Conservation (phyloP, 2,329 filamentous ascomycete species). For the Uncinocarpus reesii region DNA sequence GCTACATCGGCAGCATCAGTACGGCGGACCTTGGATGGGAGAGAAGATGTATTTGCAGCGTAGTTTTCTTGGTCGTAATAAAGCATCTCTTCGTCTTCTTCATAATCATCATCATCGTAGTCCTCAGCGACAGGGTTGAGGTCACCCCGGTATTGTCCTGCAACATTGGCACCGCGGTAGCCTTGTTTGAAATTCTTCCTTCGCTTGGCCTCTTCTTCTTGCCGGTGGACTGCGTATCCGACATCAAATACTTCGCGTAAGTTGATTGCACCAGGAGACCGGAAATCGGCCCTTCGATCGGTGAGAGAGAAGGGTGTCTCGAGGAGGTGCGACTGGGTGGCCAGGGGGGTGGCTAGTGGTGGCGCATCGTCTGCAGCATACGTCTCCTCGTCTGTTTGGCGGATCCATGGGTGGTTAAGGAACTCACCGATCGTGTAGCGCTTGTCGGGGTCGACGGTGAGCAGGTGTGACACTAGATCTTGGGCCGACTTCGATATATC, state of each 20-base stretch:
- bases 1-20: slow-evolving; percentile 49
- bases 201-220: slow-evolving; percentile 91
- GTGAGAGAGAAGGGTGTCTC: slow-evolving; percentile 42
- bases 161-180: slow-evolving; percentile 42
- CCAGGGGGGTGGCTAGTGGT: slow-evolving; percentile 57
- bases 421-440: slow-evolving; percentile 90
- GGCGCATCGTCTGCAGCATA: slow-evolving; percentile 58
- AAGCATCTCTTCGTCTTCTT: slow-evolving; percentile 46
- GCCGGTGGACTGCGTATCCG: slow-evolving; percentile 90
- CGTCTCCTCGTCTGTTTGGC: slow-evolving; percentile 57
- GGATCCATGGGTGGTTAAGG: slow-evolving; percentile 88
- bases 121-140: slow-evolving; percentile 57
- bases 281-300: slow-evolving; percentile 76
- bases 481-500: slow-evolving; percentile 93
- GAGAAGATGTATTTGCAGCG: slow-evolving; percentile 39
- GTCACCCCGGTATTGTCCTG: slow-evolving; percentile 50
- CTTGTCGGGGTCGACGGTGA: slow-evolving; percentile 91
- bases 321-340: slow-evolving; percentile 45
- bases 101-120: slow-evolving; percentile 53
- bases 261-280: slow-evolving; percentile 89
- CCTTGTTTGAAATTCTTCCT: slow-evolving; percentile 72
- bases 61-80: slow-evolving; percentile 38
- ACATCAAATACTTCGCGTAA: slow-evolving; percentile 96
- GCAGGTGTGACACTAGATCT: slow-evolving; percentile 82
- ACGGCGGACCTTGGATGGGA: slow-evolving; percentile 58